Conservation (phyloP, 768 basidiomycete genomes). For the Xerocomellus amylosporus region DNA sequence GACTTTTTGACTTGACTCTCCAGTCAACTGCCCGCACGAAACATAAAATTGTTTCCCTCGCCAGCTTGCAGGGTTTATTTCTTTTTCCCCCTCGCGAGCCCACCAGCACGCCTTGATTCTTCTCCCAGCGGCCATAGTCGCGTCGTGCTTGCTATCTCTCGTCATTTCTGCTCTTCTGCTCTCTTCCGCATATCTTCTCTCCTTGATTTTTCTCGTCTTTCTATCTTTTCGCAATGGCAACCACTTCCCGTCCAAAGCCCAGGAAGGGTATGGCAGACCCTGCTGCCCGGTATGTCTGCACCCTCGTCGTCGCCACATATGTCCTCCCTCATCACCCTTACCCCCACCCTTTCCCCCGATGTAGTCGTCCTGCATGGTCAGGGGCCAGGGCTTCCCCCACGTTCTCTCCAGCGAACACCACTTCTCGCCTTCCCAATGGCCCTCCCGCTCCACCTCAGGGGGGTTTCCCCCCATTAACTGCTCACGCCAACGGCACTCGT, state of each 20-base stretch:
- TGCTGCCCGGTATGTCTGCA: constrained; percentile 45
- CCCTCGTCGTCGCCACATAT: constrained; percentile 14
- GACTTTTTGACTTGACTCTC: constrained; percentile 31
- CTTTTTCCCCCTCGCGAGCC: constrained; percentile 19
- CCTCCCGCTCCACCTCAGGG: constrained; percentile 36
- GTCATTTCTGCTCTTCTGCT: constrained; percentile 34
- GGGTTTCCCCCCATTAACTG: constrained; percentile 43
- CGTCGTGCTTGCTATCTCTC: constrained; percentile 36
- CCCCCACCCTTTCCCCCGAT: constrained; percentile 7
- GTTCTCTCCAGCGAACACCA: constrained; percentile 51
- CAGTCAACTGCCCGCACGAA: constrained; percentile 28
- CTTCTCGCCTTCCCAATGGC: constrained; percentile 43
- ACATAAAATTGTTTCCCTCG: constrained; percentile 29
- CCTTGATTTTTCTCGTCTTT: constrained; percentile 29
- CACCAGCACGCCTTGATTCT: constrained; percentile 18
- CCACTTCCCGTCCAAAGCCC: constrained; percentile 59
- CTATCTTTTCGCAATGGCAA: constrained; percentile 49
- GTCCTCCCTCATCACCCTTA: constrained; percentile 9
- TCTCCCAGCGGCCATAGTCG: constrained; percentile 28
- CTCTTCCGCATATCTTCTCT: constrained; percentile 25
- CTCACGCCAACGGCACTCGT: constrained; percentile 47
- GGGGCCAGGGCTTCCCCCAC: constrained; percentile 68
- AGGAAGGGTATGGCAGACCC: constrained; percentile 63
- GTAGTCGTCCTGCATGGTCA: constrained; percentile 58
- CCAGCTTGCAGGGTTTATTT: constrained; percentile 26